phyloP scores from a whole-genome alignment of 192 early-diverging fungal species.

The Chytriomyces hyalinus region DNA sequence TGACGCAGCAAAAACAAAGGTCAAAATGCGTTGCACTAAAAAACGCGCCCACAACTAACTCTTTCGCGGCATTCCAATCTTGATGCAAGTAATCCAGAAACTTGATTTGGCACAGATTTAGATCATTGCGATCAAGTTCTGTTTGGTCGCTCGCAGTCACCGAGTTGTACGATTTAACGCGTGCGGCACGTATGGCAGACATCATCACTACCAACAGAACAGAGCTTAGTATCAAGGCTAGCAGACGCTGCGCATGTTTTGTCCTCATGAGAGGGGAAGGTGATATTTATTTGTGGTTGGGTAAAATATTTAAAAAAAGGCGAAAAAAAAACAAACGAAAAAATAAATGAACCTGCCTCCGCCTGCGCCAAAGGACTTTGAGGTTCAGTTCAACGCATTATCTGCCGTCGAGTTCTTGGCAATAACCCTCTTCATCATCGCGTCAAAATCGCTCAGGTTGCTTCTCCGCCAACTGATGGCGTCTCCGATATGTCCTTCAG shows the following conservation, averaged over 20 bases:
- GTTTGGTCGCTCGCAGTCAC: no score
- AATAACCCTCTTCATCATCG: neutral
- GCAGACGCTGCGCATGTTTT: neutral
- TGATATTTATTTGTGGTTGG: slow-evolving; percentile 10
- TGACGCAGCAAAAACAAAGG: no score
- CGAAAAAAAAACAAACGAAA: neutral
- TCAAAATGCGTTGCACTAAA: no score
- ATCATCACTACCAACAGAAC: neutral
- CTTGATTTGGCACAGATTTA: no score
- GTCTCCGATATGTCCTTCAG: slow-evolving; percentile 82
- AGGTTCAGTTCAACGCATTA: neutral
- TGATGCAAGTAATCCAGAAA: no score
- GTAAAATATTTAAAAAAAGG: no score
- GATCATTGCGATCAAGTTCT: no score
- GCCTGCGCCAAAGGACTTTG: slow-evolving; percentile 25
- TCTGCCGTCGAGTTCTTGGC: neutral
- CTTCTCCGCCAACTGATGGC: slow-evolving; percentile 27
- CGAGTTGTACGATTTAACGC: neutral
- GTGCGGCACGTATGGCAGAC: neutral
- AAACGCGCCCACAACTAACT: no score
- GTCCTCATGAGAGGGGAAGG: neutral
- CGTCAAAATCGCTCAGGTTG: slow-evolving; percentile 6
- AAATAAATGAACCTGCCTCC: slow-evolving; percentile 21
- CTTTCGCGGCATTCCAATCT: no score
- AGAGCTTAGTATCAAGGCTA: neutral